These are phyloP conservation scores for Dacryopinax primogenitus DNA, from an alignment of 768 basidiomycete genomes.

Conservation along the genomic window DNA sequence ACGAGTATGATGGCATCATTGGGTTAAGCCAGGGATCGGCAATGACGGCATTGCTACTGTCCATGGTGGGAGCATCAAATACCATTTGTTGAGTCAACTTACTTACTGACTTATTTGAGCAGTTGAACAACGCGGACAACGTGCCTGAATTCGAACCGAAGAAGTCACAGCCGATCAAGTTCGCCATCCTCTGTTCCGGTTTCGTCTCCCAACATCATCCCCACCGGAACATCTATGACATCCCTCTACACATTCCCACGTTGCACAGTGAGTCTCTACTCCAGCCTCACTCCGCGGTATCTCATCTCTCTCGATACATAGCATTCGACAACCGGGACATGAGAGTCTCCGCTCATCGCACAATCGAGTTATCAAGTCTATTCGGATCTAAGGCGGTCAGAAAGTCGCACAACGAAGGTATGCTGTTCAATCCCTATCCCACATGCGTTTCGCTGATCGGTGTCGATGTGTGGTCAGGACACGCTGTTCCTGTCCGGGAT, in stretches of 20 bases:
- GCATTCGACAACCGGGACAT: neutral
- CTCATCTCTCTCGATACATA: neutral
- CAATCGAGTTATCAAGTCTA: neutral
- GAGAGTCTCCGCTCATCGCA: neutral
- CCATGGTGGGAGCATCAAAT: neutral
- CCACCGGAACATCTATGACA: neutral
- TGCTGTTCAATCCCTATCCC: too few relatives aligned
- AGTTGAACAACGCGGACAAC: neutral
- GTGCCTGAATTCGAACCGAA: neutral
- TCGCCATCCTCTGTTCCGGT: neutral
- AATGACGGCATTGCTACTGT: neutral
- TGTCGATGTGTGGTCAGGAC: neutral
- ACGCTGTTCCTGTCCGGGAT: neutral
- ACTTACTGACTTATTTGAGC: neutral
- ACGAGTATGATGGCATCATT: neutral
- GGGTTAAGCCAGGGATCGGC: neutral
- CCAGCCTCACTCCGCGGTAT: neutral
- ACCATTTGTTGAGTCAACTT: neutral
- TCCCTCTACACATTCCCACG: neutral
- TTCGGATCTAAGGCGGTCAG: neutral
- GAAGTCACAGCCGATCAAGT: neutral
- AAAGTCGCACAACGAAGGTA: neutral
- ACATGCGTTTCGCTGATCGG: too few relatives aligned
- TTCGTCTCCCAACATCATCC: neutral
- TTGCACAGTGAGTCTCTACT: neutral